Base-by-base conservation (phyloP, 257 asterid species). In the Plantago major region DNA sequence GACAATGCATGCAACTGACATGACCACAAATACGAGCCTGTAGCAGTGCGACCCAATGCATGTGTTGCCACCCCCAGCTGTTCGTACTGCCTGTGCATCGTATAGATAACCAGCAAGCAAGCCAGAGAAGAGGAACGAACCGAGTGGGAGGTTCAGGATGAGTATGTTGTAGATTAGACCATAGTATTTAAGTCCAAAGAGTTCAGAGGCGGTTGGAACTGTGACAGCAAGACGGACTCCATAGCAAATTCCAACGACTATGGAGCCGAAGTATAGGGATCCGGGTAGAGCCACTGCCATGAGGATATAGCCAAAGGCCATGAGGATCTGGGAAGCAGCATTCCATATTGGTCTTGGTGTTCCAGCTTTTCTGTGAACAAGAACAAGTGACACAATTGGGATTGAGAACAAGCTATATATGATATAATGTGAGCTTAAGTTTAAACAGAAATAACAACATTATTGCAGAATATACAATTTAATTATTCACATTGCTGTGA, bases 101-200 rank as follows among this genome's bases (percentile, higher is more conserved):
- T 88, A 85, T 18, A 82, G 22, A 62, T 58, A 49, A 5, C 94
- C 96, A 0, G 94, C 96, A 5, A 88, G 86, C 68, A 85, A 48
- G 45, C 96, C 94, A 1, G 96, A 88, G 62, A 88, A 88, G 50
- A 88, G 80, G 74, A 84, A 88, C 1, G 94, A 85, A 47, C 96
- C 88, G 5, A 88, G 68, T 0, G 94, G 91, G 37, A 81, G 94
- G 49, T 85, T 85, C 46, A 88, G 84, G 56, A 82, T 81, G 22
- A 88, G 80, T 9, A 88, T 78, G 71, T 85, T 88, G 83, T 82
- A 85, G 10, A 85, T 74, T 60, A 88, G 89, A 7, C 94, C 96
- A 19, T 77, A 88, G 40, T 76, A 76, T 55, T 82, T 85, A n/a
- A 88, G 91, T 16, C 96, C 96, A 42, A 88, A 88, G 2, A 88